Percentiles rank a stretch among this genome's conserved stretches.
Evolutionary conservation across 257 asterid genomes (phyloP).

Genomic region (Ligustrum vulgare): DNA sequence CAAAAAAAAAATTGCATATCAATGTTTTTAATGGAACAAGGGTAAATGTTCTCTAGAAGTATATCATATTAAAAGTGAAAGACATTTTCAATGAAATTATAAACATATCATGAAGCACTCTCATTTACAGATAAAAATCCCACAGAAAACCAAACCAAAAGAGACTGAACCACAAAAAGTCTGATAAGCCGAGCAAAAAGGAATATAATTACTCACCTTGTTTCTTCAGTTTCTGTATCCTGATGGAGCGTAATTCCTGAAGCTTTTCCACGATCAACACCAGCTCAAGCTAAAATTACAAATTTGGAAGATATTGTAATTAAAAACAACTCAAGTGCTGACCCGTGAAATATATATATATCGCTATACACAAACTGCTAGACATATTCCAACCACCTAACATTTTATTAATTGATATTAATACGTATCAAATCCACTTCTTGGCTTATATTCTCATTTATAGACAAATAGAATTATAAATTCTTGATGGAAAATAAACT

Average conservation of each 20-base stretch:
- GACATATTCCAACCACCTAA: background rate
- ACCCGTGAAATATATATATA: background rate
- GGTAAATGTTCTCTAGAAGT: background rate
- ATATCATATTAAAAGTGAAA: background rate
- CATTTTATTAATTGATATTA: background rate
- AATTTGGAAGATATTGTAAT: slow-evolving; percentile 13
- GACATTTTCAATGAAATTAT: background rate
- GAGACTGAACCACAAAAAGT: background rate
- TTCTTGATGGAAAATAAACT: background rate
- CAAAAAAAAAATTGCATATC: background rate
- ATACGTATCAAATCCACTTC: background rate
- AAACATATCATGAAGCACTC: background rate
- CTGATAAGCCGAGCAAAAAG: slow-evolving; percentile 4
- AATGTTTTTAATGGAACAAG: background rate
- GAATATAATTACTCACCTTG: slow-evolving; percentile 55
- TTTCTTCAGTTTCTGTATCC: slow-evolving; percentile 86
- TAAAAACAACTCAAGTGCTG: slow-evolving; percentile 14
- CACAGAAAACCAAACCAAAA: background rate
- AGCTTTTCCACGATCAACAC: slow-evolving; percentile 88
- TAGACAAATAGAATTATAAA: background rate
- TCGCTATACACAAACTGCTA: background rate
- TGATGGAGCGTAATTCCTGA: slow-evolving; percentile 83
- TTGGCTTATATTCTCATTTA: background rate
- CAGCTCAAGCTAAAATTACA: slow-evolving; percentile 75
- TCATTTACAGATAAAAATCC: background rate